These are phyloP conservation scores for Cymbopogon flexuosus DNA, from an alignment of 202 grass and related monocot species.

Conservation along the genomic window DNA sequence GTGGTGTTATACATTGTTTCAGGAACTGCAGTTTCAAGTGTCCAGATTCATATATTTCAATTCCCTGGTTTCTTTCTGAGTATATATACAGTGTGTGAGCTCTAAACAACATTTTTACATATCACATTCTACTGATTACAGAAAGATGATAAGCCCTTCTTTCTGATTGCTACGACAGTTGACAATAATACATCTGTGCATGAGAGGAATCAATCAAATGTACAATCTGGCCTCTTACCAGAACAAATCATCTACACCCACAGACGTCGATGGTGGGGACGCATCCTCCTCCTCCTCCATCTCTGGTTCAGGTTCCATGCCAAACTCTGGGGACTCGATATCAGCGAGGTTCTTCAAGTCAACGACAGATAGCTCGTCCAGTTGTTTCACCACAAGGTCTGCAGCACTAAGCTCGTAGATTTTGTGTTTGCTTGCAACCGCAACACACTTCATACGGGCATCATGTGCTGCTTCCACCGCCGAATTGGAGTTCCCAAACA, in stretches of 20 bases:
- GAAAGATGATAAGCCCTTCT: conserved; percentile 38
- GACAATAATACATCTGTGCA: conserved; percentile 43
- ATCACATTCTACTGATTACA: conserved; percentile 38
- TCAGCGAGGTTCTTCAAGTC: conserved; percentile 84
- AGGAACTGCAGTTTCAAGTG: conserved; percentile 26
- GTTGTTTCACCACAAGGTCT: conserved; percentile 71
- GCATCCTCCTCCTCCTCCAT: conserved; percentile 64
- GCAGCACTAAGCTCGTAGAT: conserved; percentile 77
- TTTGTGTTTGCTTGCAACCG: conserved; percentile 68
- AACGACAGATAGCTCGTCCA: conserved; percentile 63
- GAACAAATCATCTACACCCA: conserved; percentile 68
- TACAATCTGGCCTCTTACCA: conserved; percentile 49
- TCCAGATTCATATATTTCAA: background rate
- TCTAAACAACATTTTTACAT: conserved; percentile 46
- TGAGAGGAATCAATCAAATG: conserved; percentile 55
- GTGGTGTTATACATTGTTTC: conserved; percentile 13
- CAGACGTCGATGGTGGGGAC: conserved; percentile 25
- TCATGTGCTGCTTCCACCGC: conserved; percentile 81
- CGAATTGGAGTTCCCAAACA: conserved; percentile 86
- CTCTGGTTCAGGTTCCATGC: conserved; percentile 56
- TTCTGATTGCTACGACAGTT: conserved; percentile 35
- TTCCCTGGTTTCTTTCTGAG: conserved; percentile 29
- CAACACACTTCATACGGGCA: conserved; percentile 83
- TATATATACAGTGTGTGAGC: conserved; percentile 48
- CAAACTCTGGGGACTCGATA: conserved; percentile 70